These are phyloP conservation scores for Phytophthora niederhauseri DNA, from an alignment of 352 stramenopile species.

Conservation along the genomic window DNA sequence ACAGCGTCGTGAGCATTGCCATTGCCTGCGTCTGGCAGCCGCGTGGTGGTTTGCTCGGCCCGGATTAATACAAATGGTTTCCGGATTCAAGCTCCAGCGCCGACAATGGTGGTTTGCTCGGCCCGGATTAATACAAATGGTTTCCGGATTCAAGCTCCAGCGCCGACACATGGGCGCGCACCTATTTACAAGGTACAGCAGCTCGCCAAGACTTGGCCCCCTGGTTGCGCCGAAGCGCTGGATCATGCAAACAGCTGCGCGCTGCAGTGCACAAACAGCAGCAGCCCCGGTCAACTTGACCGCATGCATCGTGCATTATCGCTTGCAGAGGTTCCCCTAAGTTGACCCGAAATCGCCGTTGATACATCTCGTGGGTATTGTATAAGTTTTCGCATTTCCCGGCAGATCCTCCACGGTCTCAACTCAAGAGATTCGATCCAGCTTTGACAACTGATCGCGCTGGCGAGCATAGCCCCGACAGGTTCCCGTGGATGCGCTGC, in stretches of 20 bases:
- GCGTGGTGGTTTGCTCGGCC: not conserved
- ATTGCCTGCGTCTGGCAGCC: not conserved
- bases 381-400: not conserved
- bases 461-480: not conserved
- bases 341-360: not conserved
- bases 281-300: not conserved
- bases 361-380: not conserved
- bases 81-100: not conserved
- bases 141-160: not conserved
- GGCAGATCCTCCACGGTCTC: not conserved
- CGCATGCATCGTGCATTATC: not conserved
- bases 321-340: constrained; percentile 1
- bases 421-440: not conserved
- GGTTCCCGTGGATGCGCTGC: constrained; percentile 12
- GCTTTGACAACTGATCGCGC: not conserved
- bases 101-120: not conserved
- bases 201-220: not conserved
- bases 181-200: not conserved
- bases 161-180: not conserved
- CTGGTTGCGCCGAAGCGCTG: not conserved
- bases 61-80: not conserved
- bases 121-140: not conserved
- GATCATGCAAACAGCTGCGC: not conserved
- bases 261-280: not conserved
- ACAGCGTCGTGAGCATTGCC: not conserved